A percentile compares a stretch with the other conserved stretches of the same genome.
Conservation (phyloP, 2,329 filamentous ascomycete species). For the Biscogniauxia sp. region DNA sequence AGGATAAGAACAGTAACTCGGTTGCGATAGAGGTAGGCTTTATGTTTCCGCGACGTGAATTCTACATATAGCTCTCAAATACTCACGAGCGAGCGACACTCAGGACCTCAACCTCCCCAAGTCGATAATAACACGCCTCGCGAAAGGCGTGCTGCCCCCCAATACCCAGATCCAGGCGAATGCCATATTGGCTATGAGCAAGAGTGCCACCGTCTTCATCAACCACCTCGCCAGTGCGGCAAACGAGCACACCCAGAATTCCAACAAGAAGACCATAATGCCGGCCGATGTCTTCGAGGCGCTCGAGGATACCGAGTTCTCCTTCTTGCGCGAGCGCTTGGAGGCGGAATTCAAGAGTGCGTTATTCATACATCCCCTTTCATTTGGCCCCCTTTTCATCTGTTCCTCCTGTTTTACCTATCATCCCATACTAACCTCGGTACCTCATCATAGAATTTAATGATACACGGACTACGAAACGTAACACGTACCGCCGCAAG, state of each 20-base stretch:
- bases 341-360: constrained; percentile 75
- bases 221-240: constrained; percentile 76
- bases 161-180: constrained; percentile 84
- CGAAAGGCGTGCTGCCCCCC: constrained; percentile 74
- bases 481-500: constrained; percentile 69
- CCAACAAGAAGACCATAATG: constrained; percentile 76
- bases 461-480: constrained; percentile 70
- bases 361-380: constrained; percentile 27
- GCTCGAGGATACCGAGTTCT: constrained; percentile 73
- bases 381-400: too few species aligned
- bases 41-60: neutral
- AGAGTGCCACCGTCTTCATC: constrained; percentile 81
- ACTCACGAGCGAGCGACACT: constrained; percentile 13
- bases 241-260: constrained; percentile 64
- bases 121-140: constrained; percentile 75
- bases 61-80: neutral
- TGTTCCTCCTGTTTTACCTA: constrained; percentile 1
- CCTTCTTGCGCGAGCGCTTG: constrained; percentile 65
- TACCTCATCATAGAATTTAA: constrained; percentile 58
- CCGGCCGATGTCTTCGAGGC: constrained; percentile 75
- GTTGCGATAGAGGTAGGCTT: constrained; percentile 53
- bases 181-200: constrained; percentile 74
- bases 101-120: constrained; percentile 78
- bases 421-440: constrained; percentile 4
- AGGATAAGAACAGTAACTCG: constrained; percentile 31